A percentile compares a stretch with the other conserved stretches of the same genome.
Conservation (phyloP, 176 grass and related monocot species). For the Cocos nucifera region DNA sequence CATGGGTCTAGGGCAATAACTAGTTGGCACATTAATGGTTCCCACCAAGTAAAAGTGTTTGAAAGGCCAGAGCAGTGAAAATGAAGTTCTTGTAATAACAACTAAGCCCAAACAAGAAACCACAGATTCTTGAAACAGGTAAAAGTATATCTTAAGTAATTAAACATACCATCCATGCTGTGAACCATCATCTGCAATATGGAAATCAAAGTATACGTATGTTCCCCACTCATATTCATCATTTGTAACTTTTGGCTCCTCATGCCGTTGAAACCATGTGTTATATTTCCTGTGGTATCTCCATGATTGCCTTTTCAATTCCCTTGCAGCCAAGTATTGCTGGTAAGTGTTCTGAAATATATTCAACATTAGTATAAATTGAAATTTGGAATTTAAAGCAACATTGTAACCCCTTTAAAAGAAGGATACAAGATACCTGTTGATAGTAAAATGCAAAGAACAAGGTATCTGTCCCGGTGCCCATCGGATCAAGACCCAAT, state of each 20-base stretch:
- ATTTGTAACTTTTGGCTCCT: slow-evolving; percentile 89
- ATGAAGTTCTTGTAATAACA: no score
- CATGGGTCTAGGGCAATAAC: no score
- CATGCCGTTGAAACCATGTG: slow-evolving; percentile 98
- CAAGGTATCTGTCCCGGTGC: slow-evolving; percentile 53
- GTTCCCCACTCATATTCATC: slow-evolving; percentile 91
- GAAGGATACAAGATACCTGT: slow-evolving; percentile 33
- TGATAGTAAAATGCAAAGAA: slow-evolving; percentile 99
- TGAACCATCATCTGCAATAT: slow-evolving; percentile 59
- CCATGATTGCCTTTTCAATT: slow-evolving; percentile 96
- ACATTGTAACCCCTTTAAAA: not conserved
- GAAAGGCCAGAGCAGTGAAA: no score
- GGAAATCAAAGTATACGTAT: slow-evolving; percentile 96
- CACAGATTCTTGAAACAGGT: not conserved
- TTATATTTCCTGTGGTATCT: slow-evolving; percentile 91
- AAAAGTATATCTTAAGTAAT: not conserved
- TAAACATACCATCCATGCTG: slow-evolving; percentile 62
- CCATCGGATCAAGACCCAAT: slow-evolving; percentile 60
- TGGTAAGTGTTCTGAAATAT: slow-evolving; percentile 71
- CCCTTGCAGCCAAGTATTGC: slow-evolving; percentile 85
- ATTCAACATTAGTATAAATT: not conserved
- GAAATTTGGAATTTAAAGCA: not conserved
- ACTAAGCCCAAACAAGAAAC: no score
- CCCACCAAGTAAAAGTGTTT: no score
- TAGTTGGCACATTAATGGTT: no score